Evolutionary conservation across 345 rosid species (phyloP), one percentile per base, ranked within the genome.

Genomic region (Moricandia moricandioides): DNA sequence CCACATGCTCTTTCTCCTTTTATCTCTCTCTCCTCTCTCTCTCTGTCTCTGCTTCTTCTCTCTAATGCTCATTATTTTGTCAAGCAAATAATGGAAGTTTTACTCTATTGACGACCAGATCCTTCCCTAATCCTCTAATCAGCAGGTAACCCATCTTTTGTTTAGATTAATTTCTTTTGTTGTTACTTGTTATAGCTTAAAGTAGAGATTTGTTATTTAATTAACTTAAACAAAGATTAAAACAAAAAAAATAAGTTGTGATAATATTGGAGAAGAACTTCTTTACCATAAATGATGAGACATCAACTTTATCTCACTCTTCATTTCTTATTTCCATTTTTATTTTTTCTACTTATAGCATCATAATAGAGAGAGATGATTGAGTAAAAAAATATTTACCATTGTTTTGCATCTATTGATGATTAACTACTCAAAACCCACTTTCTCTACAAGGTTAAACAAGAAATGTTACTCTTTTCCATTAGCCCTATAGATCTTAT

Each of bases 1-100:
- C 63, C 63, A 58, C 63, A 58, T 58, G 63, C 11, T 58, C 63
- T 58, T 5, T n/a, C 52, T 47, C n/a, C n/a, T n/a, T 47, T 0
- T 47, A 2, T n/a, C 3, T 47, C 52, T 45, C 18, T 29, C 31
- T 4, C 4, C 31, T 29, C 31, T 29, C 31, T 29, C 31, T 29
- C 31, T 29, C 31, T 29, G 3, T 17, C 40, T 31, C 51, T 45
- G 2, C 39, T 59, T 30, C 37, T 59, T 55, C 72, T 31, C 43
- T 64, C 16, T 35, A n/a, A 54, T 30, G 40, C 24, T 54, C 75
- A 21, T 33, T 72, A 7, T 62, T 31, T 30, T 58, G 60, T 47
- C 16, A 33, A 74, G 29, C 31, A 59, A 30, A 34, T 59, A 34
- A 75, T 67, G 62, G 54, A 58, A 75, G 78, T 39, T 58, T 67